phyloP scores from a whole-genome alignment of 768 basidiomycete species.

The Pulveroboletus frians region DNA sequence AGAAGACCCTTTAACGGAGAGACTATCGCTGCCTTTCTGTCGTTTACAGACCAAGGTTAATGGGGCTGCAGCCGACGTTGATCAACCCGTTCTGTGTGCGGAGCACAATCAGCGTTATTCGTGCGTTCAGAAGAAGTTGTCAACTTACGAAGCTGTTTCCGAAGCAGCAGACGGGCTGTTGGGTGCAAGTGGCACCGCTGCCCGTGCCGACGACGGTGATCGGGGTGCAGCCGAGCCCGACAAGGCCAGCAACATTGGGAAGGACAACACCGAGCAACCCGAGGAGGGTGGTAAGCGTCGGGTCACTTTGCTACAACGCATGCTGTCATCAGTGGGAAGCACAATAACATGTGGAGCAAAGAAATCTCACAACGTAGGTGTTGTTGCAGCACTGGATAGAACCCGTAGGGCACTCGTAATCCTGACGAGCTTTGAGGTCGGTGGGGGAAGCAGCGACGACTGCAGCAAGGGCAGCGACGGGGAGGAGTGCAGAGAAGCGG shows the following conservation, averaged over 20 bases:
- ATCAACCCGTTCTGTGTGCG: background rate
- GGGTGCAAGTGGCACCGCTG: background rate
- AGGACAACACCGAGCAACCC: background rate
- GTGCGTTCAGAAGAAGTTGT: background rate
- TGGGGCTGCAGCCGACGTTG: background rate
- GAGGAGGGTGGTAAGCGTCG: background rate
- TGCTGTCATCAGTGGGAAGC: background rate
- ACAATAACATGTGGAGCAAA: too few relatives aligned
- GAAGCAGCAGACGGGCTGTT: background rate
- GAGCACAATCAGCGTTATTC: background rate
- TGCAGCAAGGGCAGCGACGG: conserved; percentile 8
- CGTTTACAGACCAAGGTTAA: background rate
- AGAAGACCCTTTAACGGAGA: too few relatives aligned
- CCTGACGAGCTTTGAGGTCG: background rate
- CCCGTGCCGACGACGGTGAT: background rate
- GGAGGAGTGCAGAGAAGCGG: conserved; percentile 4
- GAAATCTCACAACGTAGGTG: background rate
- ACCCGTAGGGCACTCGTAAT: conserved; percentile 11
- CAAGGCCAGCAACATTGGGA: background rate
- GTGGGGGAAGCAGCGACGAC: conserved; percentile 4
- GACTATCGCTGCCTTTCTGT: background rate
- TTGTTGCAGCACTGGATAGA: conserved; percentile 7
- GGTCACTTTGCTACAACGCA: background rate
- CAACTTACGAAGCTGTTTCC: background rate
- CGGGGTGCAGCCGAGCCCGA: conserved; percentile 3